Base-by-base conservation (phyloP, 208 protist species). In the Crithidia fasciculata region DNA sequence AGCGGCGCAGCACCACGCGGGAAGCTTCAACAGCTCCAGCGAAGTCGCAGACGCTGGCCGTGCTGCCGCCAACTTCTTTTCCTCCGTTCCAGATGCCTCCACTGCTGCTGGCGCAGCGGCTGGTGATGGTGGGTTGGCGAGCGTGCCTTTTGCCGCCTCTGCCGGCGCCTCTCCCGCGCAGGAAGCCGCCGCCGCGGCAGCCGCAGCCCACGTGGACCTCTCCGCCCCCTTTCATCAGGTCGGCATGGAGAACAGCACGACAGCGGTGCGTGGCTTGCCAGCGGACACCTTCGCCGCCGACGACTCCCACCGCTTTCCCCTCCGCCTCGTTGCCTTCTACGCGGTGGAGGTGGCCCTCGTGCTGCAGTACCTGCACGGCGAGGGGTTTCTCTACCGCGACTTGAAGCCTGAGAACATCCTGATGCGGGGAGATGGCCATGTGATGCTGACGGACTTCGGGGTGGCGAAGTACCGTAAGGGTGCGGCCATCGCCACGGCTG, bases 361-460 rank as follows among this genome's bases (percentile, higher is more conserved):
- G 59, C 76, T 98, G 64, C 71, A 94, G 73, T 96, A 97, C 71
- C 66, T 98, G 41, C 96, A 98, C 80, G 59, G 81, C 18, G 65
- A 89, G 4, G 89, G 91, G 61, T 95, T 98, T 67, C 84, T 98
- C 55, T 98, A 97, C 63, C 84, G 95, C 16, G 95, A 98, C 70
- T 75, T 98, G 19, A 98, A 99, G 80, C 95, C 96, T 8, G 96
- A 99, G 71, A 99, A 99, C 69, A 84, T 99, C 36, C 78, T 99
- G 3, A 90, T 99, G 80, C 84, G 88, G 19, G 60, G 73, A 13
- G 90, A 95, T 59, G 97, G 97, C 0, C 91, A 98, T 76, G 81
- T 99, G 53, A 91, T 95, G 78, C 82, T 99, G 57, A 98, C 97
- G 5, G 97, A 99, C 81, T 99, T 98, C 87, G 97, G 97, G 18